Evolutionary conservation across 1,284 basidiomycete genomes (phyloP), one percentile per base, ranked within the genome.

Genomic region (Fomitopsis betulina): DNA sequence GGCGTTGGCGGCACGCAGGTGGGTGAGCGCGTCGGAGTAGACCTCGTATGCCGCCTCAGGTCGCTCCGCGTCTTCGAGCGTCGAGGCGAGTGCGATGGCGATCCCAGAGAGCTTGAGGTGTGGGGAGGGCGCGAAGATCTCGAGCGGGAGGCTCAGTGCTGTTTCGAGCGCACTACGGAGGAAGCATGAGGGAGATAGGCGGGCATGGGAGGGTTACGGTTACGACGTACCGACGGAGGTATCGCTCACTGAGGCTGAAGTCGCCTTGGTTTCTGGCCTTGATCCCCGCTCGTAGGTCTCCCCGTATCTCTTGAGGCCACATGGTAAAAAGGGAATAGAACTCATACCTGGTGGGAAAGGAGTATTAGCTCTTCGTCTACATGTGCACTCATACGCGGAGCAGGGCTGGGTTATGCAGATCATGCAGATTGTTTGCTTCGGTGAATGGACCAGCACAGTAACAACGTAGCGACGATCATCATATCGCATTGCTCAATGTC

Each of bases 71-170:
- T 73, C 71, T 63, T 90, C 86, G 15, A 86, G 73, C 0, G 87
- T 79, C 49, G 83, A 83, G 2, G 83, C 86, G 45, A 91, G 76
- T 5, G 79, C 73, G 21, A 87, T 78, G 1, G 82, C 85, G n/a
- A 92, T 82, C 1, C 89, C 89, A 0, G 87, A 84, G 2, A 84
- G 73, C 70, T 89, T 91, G 60, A 91, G 77, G 59, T 85, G 79
- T 0, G 87, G 82, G 10, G 83, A 74, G 0, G 76, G 60, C 1
- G 76, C 74, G 62, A 89, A 80, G 5, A 66, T 64, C 2, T 79
- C 75, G 30, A 81, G 65, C 0, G 85, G 79, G 6, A 88, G 75
- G 0, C 66, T 64, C 56, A 79, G 74, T 0, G 85, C 80, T 0
- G 78, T 84, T 30, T 84, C 73, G 75, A 81, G 87, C 53, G 89